These are phyloP conservation scores for Cladosporium halotolerans DNA, from an alignment of 2,329 filamentous ascomycete species.

Conservation along the genomic window DNA sequence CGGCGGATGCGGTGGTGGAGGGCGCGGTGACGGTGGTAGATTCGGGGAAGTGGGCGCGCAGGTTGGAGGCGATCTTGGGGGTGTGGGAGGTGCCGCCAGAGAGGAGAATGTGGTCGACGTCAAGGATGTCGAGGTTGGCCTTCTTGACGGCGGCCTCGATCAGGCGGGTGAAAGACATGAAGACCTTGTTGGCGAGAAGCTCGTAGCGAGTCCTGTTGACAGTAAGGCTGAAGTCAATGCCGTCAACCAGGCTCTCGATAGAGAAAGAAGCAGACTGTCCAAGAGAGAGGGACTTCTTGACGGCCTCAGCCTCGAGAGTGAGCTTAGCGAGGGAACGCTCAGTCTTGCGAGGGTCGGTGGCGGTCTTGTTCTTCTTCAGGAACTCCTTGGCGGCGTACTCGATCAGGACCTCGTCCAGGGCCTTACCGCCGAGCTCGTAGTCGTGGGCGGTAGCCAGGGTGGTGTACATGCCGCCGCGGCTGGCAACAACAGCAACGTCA, in stretches of 20 bases:
- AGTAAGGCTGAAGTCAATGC: constrained; percentile 83
- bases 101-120: constrained; percentile 91
- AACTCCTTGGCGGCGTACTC: constrained; percentile 99
- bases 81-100: constrained; percentile 89
- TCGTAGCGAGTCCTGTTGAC: constrained; percentile 94
- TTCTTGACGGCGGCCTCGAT: constrained; percentile 84
- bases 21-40: constrained; percentile 75
- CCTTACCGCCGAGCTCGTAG: constrained; percentile 82
- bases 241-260: constrained; percentile 83
- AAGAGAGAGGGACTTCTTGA: constrained; percentile 87
- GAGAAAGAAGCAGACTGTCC: constrained; percentile 85
- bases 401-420: constrained; percentile 84
- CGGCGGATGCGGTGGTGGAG: constrained; percentile 65
- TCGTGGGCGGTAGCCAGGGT: constrained; percentile 90
- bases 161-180: constrained; percentile 79
- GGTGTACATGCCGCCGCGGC: constrained; percentile 92
- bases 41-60: constrained; percentile 73
- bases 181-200: constrained; percentile 77
- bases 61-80: constrained; percentile 79
- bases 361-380: constrained; percentile 84
- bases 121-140: constrained; percentile 83
- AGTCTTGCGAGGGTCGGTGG: constrained; percentile 70
- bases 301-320: constrained; percentile 80
- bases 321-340: constrained; percentile 82
- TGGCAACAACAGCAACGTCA: constrained; percentile 84